Base-by-base conservation (phyloP, 805 yeast species). In the Spathaspora arborariae region DNA sequence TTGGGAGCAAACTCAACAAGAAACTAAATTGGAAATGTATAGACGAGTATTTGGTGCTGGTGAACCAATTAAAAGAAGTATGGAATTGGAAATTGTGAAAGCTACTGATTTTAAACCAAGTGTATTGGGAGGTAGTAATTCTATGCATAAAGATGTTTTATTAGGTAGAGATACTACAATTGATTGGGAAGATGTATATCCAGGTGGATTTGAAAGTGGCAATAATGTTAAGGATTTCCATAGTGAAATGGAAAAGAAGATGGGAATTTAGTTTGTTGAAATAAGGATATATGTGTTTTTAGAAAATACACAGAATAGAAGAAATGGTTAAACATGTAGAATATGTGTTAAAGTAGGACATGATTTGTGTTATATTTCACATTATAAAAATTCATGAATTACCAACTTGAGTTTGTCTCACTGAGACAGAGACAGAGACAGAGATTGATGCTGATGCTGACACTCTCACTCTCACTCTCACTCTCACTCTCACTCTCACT, bases 131-230 rank as follows among this genome's bases (percentile, higher is more conserved):
- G 85, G 82, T 5, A 56, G 80, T 5, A 69, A 76, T 39, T 72
- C 78, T 48, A 48, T 88, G 50, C 96, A 88, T 60, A 77, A 74
- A 50, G 96, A 91, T 59, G 86, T 94, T 45, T 74, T 94, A 48
- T 63, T 81, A 60, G 88, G 88, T 68, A 84, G 79, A 58, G 98
- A 94, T 49, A 67, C 83, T 18, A 65, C 80, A 13, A 70, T 92
- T 37, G 97, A 88, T 57, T 92, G 98, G 97, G 98, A 94, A 58
- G 98, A 94, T 58, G 77, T 92, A 18, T 91, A 91, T 64, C 73
- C 74, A 21, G 85, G 78, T 60, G 78, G 79, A 44, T 60, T 72
- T 51, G 75, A 71, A 52, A 62, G 63, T 21, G 74, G 74, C 1
- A 53, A 61, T 21, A 59, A 64, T 37, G 70, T 61, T 21, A 55